These are phyloP conservation scores for Psophocarpus tetragonolobus DNA, from an alignment of 306 rosid species.

Conservation along the genomic window DNA sequence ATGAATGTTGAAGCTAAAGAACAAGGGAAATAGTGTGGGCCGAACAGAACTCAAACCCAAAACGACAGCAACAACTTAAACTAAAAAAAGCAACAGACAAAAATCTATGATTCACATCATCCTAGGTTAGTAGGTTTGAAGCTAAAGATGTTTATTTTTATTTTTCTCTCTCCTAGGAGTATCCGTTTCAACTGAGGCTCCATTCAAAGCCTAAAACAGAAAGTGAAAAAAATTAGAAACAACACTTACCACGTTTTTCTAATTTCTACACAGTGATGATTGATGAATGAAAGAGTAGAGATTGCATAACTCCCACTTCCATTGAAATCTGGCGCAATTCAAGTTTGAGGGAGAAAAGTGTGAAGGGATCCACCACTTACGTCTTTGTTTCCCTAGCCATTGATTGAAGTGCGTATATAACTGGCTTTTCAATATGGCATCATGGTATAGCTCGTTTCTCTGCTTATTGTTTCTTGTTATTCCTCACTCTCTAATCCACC, in stretches of 20 bases:
- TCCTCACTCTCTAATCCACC: background rate
- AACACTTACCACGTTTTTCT: slow-evolving; percentile 13
- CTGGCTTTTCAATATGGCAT: slow-evolving; percentile 11
- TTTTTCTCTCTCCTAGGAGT: background rate
- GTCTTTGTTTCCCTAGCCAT: slow-evolving; percentile 31
- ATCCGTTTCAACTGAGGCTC: background rate
- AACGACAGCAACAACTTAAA: background rate
- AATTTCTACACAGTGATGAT: background rate
- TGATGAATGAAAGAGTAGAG: background rate
- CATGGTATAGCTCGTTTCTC: slow-evolving; percentile 39
- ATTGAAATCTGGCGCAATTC: slow-evolving; percentile 43
- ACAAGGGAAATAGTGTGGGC: background rate
- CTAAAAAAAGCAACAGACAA: slow-evolving; percentile 23
- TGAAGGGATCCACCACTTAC: slow-evolving; percentile 43
- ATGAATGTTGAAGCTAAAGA: background rate
- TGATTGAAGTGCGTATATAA: slow-evolving; percentile 19
- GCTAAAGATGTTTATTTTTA: background rate
- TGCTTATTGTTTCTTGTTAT: background rate
- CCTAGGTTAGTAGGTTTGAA: background rate
- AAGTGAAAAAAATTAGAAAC: background rate
- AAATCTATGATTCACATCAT: background rate
- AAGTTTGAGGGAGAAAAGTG: slow-evolving; percentile 28
- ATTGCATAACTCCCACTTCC: slow-evolving; percentile 24
- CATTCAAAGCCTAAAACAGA: background rate
- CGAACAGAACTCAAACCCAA: background rate